Conservation (phyloP, 2,329 filamentous ascomycete genomes). For the Knoxdaviesia capensis region DNA sequence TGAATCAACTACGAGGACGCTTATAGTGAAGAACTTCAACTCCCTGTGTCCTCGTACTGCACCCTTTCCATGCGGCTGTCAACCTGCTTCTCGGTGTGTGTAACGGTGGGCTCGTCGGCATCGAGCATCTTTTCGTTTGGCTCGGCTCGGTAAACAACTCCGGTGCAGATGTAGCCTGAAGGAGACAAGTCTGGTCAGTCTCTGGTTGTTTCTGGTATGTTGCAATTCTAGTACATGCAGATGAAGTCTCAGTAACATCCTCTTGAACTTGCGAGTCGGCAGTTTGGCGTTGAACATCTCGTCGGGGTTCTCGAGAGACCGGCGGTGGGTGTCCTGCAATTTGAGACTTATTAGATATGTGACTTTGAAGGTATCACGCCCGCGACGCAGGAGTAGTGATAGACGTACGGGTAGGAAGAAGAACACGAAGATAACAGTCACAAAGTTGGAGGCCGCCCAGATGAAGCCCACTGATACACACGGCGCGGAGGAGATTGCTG, state of each 20-base stretch:
- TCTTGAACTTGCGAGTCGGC: slow-evolving; percentile 4
- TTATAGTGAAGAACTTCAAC: too few relatives aligned
- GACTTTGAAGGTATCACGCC: neutral
- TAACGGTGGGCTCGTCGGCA: neutral
- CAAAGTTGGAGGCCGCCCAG: slow-evolving; percentile 4
- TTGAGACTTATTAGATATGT: neutral
- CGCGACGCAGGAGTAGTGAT: neutral
- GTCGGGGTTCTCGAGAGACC: slow-evolving; percentile 4
- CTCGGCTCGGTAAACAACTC: neutral
- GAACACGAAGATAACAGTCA: slow-evolving; percentile 3
- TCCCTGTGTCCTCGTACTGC: too few relatives aligned
- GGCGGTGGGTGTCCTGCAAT: slow-evolving; percentile 4
- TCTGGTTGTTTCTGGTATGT: too few relatives aligned
- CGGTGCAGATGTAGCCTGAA: slow-evolving; percentile 4
- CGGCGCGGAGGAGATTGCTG: slow-evolving; percentile 3
- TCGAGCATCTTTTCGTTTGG: slow-evolving; percentile 3
- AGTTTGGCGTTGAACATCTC: slow-evolving; percentile 5
- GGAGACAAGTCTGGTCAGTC: neutral
- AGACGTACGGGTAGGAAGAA: slow-evolving; percentile 4
- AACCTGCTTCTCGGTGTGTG: slow-evolving; percentile 2
- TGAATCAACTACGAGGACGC: too few relatives aligned
- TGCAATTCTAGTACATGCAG: neutral
- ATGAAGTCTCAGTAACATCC: neutral
- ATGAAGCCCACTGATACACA: slow-evolving; percentile 4
- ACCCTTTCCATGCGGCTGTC: too few relatives aligned